Evolutionary conservation across 805 yeast genomes (phyloP), one percentile per base, ranked within the genome.

Genomic region (Hanseniaspora nectarophila): DNA sequence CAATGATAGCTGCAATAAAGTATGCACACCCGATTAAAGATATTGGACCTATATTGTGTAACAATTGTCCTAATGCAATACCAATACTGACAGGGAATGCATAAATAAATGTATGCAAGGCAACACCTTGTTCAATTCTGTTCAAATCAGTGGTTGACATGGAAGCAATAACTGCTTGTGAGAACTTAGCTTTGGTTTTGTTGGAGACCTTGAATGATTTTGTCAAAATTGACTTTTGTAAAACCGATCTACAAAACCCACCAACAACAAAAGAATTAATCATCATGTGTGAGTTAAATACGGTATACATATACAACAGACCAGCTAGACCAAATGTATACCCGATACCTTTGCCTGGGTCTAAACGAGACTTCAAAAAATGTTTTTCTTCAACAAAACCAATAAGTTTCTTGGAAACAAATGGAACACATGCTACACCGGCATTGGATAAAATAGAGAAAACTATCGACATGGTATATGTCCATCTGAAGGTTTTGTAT

Each of bases 91-190:
- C 61, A 0, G 85, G 83, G 57, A 79, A 45, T 4, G 55, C 68
- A 54, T 78, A 56, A 10, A 77, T 64, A 58, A 78, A 73, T 2
- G 82, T 78, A 58, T 77, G 77, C 60, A 79, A 80, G 4, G 76
- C 77, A 45, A 77, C 64, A 18, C 86, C 85, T 56, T 81, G 69
- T 63, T 84, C 92, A 49, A 85, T 73, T 59, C 90, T 75, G 16
- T 85, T 75, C 39, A 85, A 70, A 63, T 85, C 95, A 4, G 89
- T 80, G 34, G 89, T 82, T 72, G 86, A 72, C 63, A 85, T 62
- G 5, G 87, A 78, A 13, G 94, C 83, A 54, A 85, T 72, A 51
- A 73, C 75, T 28, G 88, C 80, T 16, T 77, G 67, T 0, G 88
- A 73, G 60, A 63, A 83, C 44, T 70, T 66, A 57, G 74, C 73